A percentile compares a stretch with the other conserved stretches of the same genome.
Conservation (phyloP, 106 monocot species). For the Ottelia alismoides region DNA sequence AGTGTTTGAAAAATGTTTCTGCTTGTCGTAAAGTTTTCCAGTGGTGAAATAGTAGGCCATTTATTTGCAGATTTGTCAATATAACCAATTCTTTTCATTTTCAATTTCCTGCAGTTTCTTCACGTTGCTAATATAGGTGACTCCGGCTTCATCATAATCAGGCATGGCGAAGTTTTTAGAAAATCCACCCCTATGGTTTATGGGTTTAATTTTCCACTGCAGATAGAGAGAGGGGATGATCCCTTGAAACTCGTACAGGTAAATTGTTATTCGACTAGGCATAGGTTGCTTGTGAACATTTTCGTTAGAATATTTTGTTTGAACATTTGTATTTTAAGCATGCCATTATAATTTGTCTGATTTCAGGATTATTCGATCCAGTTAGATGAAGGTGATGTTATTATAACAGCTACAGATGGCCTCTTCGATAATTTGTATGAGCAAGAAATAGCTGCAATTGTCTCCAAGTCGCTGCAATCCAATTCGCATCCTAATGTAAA, state of each 20-base stretch:
- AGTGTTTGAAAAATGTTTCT: too few relatives aligned
- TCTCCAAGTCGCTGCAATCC: conserved; percentile 51
- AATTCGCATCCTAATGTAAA: conserved; percentile 32
- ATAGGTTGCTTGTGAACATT: not conserved
- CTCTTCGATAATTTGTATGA: conserved; percentile 89
- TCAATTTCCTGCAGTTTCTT: conserved; percentile 35
- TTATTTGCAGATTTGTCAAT: too few relatives aligned
- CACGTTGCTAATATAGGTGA: conserved; percentile 89
- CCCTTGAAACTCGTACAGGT: conserved; percentile 66
- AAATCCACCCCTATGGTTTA: conserved; percentile 86
- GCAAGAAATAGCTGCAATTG: conserved; percentile 47
- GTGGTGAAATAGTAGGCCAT: too few relatives aligned
- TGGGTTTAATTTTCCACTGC: conserved; percentile 93
- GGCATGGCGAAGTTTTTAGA: conserved; percentile 41
- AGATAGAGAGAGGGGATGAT: conserved; percentile 80
- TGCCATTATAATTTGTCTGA: too few relatives aligned
- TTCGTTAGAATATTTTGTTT: not conserved
- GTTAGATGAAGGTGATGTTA: conserved; percentile 71
- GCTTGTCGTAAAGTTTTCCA: too few relatives aligned
- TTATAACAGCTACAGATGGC: conserved; percentile 83
- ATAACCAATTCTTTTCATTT: too few relatives aligned
- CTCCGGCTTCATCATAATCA: conserved; percentile 80
- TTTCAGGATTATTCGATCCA: conserved; percentile 47
- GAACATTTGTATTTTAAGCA: not conserved
- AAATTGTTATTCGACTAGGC: not conserved